Evolutionary conservation across 768 basidiomycete species (phyloP), one percentile per base, ranked within the genome.

Genomic region (Phanerodontia chrysosporium): DNA sequence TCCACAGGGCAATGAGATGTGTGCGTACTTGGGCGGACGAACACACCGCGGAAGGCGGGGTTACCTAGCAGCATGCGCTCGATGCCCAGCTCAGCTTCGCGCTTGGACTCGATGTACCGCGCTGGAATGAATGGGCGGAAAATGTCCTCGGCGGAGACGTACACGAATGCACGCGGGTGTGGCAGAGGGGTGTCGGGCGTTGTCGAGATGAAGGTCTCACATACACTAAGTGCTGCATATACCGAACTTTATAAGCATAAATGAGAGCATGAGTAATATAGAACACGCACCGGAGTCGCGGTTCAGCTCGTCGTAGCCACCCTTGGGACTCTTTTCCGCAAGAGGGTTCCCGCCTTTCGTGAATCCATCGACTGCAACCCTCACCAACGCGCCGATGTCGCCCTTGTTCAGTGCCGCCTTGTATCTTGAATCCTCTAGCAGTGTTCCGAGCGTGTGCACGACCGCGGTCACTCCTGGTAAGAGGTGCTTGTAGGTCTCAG

Each of bases 141-240:
- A 49, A 96, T 83, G 70, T 95, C 93, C 68, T 96, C 96, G 6
- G 97, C 97, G 51, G 97, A 99, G 58, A 99, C 79, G 74, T 91
- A 98, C 42, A 98, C 81, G 73, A 99, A 98, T n/a, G 87, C 82
- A 55, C 86, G 81, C 49, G 78, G 74, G 0, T 51, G 54, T 25
- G 58, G 65, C 61, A 59, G 62, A 66, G 54, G 69, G 57, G 64
- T 62, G 54, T 56, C 60, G 63, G 64, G 69, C 66, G 54, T 53
- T 68, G 83, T 83, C 25, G 77, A 73, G 22, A 89, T 64, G 68
- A 90, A 91, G 6, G 90, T 83, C 67, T 90, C 83, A 67, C 93
- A 90, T 45, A 95, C 89, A 36, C 81, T 79, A 55, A 91, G 71
- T 27, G 87, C 92, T 88, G 72, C 58, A 62, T 66, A 65, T 51